These are phyloP conservation scores for Cyclotella baltica DNA, from an alignment of 108 stramenopile species.

Conservation along the genomic window DNA sequence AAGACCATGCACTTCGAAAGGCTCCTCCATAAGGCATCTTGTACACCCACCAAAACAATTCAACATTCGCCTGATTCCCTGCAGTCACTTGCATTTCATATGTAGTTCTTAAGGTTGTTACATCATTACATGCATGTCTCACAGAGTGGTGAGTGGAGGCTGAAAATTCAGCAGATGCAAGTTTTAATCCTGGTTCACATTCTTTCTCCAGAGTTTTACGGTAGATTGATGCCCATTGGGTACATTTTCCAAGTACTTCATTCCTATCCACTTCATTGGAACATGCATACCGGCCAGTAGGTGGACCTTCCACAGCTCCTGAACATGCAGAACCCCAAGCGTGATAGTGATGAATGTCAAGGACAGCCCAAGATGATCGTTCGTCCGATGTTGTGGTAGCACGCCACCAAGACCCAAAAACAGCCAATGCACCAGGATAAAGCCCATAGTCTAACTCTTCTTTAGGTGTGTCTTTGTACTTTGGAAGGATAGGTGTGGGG, in stretches of 20 bases:
- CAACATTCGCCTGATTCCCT: constrained; percentile 61
- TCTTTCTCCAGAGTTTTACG: constrained; percentile 59
- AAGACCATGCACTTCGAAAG: constrained; percentile 80
- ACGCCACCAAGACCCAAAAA: constrained; percentile 73
- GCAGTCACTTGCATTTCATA: constrained; percentile 60
- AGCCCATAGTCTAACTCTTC: constrained; percentile 34
- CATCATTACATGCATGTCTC: constrained; percentile 73
- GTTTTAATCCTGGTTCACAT: constrained; percentile 54
- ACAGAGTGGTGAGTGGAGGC: constrained; percentile 77
- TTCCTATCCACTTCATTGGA: constrained; percentile 41
- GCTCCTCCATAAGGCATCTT: constrained; percentile 84
- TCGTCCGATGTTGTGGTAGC: constrained; percentile 62
- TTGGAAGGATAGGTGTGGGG: constrained; percentile 27
- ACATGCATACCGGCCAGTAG: constrained; percentile 62
- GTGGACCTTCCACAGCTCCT: constrained; percentile 70
- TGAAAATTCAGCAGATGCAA: constrained; percentile 79
- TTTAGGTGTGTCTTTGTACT: constrained; percentile 29
- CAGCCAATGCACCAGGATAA: constrained; percentile 38
- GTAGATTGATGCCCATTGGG: constrained; percentile 60
- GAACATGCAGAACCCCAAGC: constrained; percentile 71
- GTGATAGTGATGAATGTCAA: constrained; percentile 86
- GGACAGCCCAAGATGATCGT: constrained; percentile 66
- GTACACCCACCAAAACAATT: constrained; percentile 79
- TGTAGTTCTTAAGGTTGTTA: constrained; percentile 55
- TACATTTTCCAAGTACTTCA: constrained; percentile 53